Base-by-base conservation (phyloP, 2,329 filamentous ascomycete genomes). In the Claviceps digitariae region DNA sequence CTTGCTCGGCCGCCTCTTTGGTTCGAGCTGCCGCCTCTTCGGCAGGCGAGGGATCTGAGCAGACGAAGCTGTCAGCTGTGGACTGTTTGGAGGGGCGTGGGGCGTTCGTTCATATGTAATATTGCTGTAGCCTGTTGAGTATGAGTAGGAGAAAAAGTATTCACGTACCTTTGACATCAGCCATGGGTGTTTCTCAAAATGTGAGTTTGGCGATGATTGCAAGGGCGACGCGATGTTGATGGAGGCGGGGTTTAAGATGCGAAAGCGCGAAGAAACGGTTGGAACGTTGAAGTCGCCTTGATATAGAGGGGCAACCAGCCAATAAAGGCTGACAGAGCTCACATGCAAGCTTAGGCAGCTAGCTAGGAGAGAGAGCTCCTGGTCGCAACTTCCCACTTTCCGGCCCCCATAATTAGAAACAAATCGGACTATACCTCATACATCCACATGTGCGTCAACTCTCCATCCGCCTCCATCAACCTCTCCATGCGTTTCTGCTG, bases 1-100 rank as follows among this genome's bases (percentile, higher is more conserved):
- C 86, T 74, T 98, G 93, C 73, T 98, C 93, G 62, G 84, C 86
- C 54, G 79, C 76, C 73, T 98, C 90, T 67, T 84, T 83, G 57
- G 82, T 84, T 59, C 74, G 75, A 54, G 78, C 75, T 21, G 79
- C 79, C 12, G 76, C 81, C 59, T 76, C 72, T 58, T 81, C 75
- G 57, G 77, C 79, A 55, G 76, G 71, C 23, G 73, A 75, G 53
- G 67, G 72, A 63, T 83, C 79, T 77, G 61, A 7, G 8, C 7
- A 38, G n/a, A 31, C 23, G 38, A 46, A 50, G 12, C 2, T 23
- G 48, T 55, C 17, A 57, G 54, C 48, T 50, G n/a, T 23, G 31
- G 25, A 3, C 5, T 34, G 31, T 34, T 34, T 8, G 13, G n/a
- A 10, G 13, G 23, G 34, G 27, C n/a, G n/a, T n/a, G n/a, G n/a